Percentiles rank a stretch among this genome's conserved stretches.
Evolutionary conservation across 768 basidiomycete species (phyloP).

Genomic region (Russula compacta): DNA sequence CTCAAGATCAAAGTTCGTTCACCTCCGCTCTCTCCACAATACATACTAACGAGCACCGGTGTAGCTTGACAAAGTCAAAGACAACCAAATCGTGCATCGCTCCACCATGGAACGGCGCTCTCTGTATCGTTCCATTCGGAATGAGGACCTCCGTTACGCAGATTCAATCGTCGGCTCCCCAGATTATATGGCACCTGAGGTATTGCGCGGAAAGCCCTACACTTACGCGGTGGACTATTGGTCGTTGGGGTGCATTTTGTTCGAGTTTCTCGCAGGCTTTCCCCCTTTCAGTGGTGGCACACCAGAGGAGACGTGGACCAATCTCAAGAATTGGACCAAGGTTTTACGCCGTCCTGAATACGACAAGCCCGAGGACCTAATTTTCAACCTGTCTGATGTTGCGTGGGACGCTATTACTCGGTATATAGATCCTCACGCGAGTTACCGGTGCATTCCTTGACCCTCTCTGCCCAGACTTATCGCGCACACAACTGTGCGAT

Average conservation of each 20-base stretch:
- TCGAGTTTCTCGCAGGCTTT: conserved; percentile 95
- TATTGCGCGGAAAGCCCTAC: conserved; percentile 90
- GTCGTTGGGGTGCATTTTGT: conserved; percentile 96
- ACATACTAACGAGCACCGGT: conserved; percentile 1
- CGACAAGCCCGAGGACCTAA: conserved; percentile 89
- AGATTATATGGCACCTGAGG: conserved; percentile 97
- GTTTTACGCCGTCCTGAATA: conserved; percentile 90
- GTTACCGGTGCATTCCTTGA: neutral
- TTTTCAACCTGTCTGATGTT: conserved; percentile 89
- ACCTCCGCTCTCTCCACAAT: neutral
- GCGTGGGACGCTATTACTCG: conserved; percentile 92
- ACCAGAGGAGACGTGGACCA: conserved; percentile 98
- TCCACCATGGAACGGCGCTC: conserved; percentile 92
- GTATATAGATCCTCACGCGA: conserved; percentile 37
- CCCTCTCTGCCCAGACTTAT: conserved; percentile 51
- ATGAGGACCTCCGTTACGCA: conserved; percentile 86
- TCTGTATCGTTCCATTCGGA: conserved; percentile 86
- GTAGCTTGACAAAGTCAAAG: conserved; percentile 94
- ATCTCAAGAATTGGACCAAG: conserved; percentile 95
- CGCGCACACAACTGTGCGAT: conserved; percentile 74
- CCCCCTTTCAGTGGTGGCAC: conserved; percentile 96
- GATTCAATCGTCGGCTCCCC: conserved; percentile 97
- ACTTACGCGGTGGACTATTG: conserved; percentile 96
- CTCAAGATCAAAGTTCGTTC: conserved; percentile 75
- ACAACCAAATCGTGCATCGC: conserved; percentile 79